Evolutionary conservation across 192 early-diverging fungal genomes (phyloP), one percentile per base, ranked within the genome.

Genomic region (Entomortierella beljakovae): DNA sequence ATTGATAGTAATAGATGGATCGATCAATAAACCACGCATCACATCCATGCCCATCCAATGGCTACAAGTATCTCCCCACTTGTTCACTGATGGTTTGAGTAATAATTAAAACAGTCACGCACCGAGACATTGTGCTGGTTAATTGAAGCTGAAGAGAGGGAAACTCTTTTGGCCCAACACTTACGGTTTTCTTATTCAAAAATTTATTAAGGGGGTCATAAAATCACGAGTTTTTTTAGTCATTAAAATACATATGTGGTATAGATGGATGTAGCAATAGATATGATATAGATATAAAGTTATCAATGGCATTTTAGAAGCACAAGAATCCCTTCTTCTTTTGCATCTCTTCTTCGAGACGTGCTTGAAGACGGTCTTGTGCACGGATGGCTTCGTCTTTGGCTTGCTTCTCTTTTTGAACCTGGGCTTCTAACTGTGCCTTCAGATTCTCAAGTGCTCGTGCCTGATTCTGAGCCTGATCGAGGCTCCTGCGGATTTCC

Each of bases 261-360:
- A 28, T 28, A 9, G 54, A 15, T 16, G 22, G 5, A 15, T 32
- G 9, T 32, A 28, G 20, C 32, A n/a, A n/a, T 51, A 51, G 6
- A 10, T 26, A 53, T 53, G 52, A 31, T 16, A 53, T 26, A 53
- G 11, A 20, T 46, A 31, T 29, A 40, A 48, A 32, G 20, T n/a
- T 32, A 6, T n/a, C 20, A 33, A 38, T 23, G 10, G 20, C 33
- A 53, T 2, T 49, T 68, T 69, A 77, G 23, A 77, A 77, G 61
- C 73, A 77, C 26, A 68, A 42, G 61, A 77, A 77, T 6, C 73
- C 66, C 66, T 77, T 77, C 73, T 77, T 77, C 73, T 77, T 77
- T 55, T 64, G 59, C 66, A 49, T 77, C 65, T 62, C 73, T 26
- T 62, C 66, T 22, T 77, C 73, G 25, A 77, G 65, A 59, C 63